phyloP scores from a whole-genome alignment of 2,329 filamentous ascomycete genomes.

The Epichloe hybrida region DNA sequence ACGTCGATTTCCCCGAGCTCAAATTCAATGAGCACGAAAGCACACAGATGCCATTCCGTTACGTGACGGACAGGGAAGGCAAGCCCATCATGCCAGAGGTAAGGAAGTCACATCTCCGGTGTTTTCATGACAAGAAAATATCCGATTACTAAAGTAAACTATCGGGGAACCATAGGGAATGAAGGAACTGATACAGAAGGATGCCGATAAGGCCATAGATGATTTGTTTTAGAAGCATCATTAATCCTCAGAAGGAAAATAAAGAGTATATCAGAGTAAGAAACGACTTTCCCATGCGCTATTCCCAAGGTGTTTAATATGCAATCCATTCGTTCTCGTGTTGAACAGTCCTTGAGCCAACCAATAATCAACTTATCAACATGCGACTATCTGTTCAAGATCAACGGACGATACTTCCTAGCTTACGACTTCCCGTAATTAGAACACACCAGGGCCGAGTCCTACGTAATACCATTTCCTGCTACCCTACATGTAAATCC shows the following conservation, averaged over 20 bases:
- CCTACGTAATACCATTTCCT: too few relatives aligned
- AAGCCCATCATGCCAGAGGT: constrained; percentile 87
- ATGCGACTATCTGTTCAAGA: neutral
- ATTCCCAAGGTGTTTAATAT: neutral
- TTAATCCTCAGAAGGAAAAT: neutral
- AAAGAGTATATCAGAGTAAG: neutral
- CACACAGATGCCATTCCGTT: constrained; percentile 96
- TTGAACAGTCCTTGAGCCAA: neutral
- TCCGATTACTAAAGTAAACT: constrained; percentile 11
- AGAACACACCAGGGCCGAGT: too few relatives aligned
- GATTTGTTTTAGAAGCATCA: constrained; percentile 52
- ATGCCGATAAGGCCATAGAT: constrained; percentile 82
- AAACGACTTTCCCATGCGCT: neutral
- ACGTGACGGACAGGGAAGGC: constrained; percentile 63
- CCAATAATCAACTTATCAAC: neutral
- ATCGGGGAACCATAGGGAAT: constrained; percentile 52
- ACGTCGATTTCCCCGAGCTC: constrained; percentile 80
- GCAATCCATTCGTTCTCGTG: neutral
- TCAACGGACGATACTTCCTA: neutral
- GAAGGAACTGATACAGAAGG: constrained; percentile 83
- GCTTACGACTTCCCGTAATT: neutral
- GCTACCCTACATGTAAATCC: too few relatives aligned
- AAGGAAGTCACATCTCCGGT: constrained; percentile 15
- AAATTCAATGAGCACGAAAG: constrained; percentile 84
- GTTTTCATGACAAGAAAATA: neutral